These are phyloP conservation scores for Pilasporangium apinafurcum DNA, from an alignment of 352 stramenopile genomes.

Conservation along the genomic window DNA sequence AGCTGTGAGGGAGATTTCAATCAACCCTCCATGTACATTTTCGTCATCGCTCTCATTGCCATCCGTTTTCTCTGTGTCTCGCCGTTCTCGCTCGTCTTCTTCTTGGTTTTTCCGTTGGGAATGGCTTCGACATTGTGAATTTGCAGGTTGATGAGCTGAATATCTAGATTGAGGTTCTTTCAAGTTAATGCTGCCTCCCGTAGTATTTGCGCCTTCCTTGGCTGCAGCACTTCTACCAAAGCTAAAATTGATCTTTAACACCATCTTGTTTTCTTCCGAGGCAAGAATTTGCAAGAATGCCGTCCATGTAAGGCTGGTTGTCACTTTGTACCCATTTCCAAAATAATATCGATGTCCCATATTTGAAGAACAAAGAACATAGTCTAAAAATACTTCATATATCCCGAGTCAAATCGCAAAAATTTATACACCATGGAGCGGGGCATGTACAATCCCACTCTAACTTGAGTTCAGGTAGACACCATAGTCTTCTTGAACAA, in stretches of 20 bases:
- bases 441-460: background rate
- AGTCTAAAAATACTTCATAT: conserved; percentile 1
- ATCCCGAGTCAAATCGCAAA: background rate
- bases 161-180: no score
- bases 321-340: no score
- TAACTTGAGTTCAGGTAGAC: conserved; percentile 18
- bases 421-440: background rate
- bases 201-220: no score
- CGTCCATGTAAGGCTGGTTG: no score
- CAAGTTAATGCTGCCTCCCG: no score
- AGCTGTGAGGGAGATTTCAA: conserved; percentile 48
- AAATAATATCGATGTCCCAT: no score
- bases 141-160: no score
- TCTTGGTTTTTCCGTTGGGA: no score
- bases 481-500: conserved; percentile 46
- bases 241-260: conserved; percentile 36
- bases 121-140: no score
- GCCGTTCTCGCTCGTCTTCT: conserved; percentile 9
- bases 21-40: conserved; percentile 24
- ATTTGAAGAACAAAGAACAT: background rate
- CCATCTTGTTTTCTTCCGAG: no score
- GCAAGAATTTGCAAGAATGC: no score
- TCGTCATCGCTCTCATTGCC: conserved; percentile 11
- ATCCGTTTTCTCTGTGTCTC: conserved; percentile 10
- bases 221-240: no score